phyloP scores from a whole-genome alignment of 73 alveolate species.

The Stentor coeruleus region DNA sequence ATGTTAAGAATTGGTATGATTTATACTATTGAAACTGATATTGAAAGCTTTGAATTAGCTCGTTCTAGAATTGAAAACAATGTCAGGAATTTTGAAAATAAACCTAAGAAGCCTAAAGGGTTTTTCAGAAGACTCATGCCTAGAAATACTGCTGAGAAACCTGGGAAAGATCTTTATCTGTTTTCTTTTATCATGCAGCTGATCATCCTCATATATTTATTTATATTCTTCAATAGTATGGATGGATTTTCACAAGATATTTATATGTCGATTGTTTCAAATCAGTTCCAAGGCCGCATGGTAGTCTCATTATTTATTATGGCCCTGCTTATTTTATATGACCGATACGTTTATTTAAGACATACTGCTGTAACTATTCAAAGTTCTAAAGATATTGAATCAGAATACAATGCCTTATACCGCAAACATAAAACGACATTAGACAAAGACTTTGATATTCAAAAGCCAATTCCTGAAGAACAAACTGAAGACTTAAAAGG shows the following conservation, averaged over 20 bases:
- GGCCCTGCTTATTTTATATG: conserved; percentile 47
- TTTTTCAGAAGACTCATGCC: conserved; percentile 68
- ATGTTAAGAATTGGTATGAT: not conserved
- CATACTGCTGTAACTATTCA: too few relatives aligned
- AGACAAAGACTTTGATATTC: too few relatives aligned
- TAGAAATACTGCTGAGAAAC: conserved; percentile 76
- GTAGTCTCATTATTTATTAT: conserved; percentile 57
- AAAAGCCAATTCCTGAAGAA: too few relatives aligned
- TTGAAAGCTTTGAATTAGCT: not conserved
- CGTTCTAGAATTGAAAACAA: too few relatives aligned
- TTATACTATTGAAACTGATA: not conserved
- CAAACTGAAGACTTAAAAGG: too few relatives aligned
- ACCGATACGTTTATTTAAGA: conserved; percentile 39
- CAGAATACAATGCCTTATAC: too few relatives aligned
- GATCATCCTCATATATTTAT: conserved; percentile 64
- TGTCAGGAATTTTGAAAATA: too few relatives aligned
- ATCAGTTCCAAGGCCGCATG: conserved; percentile 59
- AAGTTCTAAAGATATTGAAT: too few relatives aligned
- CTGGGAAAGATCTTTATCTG: conserved; percentile 91
- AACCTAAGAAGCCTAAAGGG: not conserved
- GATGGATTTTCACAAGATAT: conserved; percentile 63
- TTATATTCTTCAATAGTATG: conserved; percentile 82
- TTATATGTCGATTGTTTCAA: conserved; percentile 38
- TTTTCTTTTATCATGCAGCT: conserved; percentile 57
- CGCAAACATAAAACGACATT: too few relatives aligned